Evolutionary conservation across 306 rosid species (phyloP).

Genomic region (Prinsepia uniflora): DNA sequence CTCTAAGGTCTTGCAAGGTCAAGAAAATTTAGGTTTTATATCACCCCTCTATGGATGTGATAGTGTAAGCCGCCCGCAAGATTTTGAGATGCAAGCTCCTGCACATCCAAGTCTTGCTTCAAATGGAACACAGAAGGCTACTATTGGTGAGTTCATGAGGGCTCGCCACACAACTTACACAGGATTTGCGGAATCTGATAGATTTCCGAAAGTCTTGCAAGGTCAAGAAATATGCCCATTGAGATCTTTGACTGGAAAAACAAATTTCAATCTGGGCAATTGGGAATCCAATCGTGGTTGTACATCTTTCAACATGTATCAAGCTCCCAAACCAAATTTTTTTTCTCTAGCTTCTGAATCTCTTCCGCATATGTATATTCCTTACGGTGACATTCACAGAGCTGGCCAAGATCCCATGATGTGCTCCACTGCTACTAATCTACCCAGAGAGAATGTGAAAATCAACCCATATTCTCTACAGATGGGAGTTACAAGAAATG

Average conservation of each 20-base stretch:
- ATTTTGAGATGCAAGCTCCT: constrained; percentile 60
- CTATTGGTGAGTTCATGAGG: constrained; percentile 59
- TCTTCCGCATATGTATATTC: constrained; percentile 52
- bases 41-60: constrained; percentile 73
- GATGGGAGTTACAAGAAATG: constrained; percentile 42
- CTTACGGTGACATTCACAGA: constrained; percentile 52
- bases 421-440: constrained; percentile 41
- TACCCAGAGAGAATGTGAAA: constrained; percentile 45
- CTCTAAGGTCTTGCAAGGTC: constrained; percentile 99
- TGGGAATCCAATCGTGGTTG: constrained; percentile 59
- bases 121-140: constrained; percentile 43
- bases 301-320: constrained; percentile 53
- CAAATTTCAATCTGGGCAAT: constrained; percentile 49
- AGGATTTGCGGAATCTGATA: constrained; percentile 65
- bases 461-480: constrained; percentile 42
- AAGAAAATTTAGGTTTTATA: constrained; percentile 88
- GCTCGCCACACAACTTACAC: constrained; percentile 57
- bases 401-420: constrained; percentile 43
- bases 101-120: constrained; percentile 50
- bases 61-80: constrained; percentile 58
- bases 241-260: constrained; percentile 62
- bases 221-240: constrained; percentile 95
- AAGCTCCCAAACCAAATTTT: constrained; percentile 48
- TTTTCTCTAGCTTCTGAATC: constrained; percentile 48
- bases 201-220: constrained; percentile 95